These are phyloP conservation scores for Nicotiana benthamiana DNA, from an alignment of 257 asterid genomes.

Conservation along the genomic window DNA sequence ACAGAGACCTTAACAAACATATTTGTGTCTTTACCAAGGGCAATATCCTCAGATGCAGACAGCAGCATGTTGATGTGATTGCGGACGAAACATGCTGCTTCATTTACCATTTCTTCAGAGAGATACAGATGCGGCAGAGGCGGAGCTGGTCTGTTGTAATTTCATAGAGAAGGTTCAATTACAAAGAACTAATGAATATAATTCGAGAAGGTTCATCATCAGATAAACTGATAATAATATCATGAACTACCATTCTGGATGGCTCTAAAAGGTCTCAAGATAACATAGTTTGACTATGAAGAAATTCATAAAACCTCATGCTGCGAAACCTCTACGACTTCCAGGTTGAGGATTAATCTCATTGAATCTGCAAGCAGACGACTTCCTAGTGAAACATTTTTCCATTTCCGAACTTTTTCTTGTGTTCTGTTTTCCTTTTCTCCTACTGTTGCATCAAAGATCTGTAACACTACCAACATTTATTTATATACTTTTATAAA, in stretches of 20 bases:
- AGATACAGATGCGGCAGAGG: slow-evolving; percentile 68
- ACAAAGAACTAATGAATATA: neutral
- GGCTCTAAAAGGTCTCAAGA: neutral
- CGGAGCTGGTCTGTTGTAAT: slow-evolving; percentile 70
- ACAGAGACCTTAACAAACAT: slow-evolving; percentile 46
- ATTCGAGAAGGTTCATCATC: neutral
- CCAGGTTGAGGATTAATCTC: neutral
- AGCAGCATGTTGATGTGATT: slow-evolving; percentile 42
- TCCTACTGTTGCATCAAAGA: neutral
- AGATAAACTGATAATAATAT: neutral
- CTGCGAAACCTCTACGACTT: neutral
- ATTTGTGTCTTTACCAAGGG: slow-evolving; percentile 58
- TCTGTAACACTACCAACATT: neutral
- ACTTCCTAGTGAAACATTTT: neutral
- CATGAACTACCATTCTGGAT: neutral
- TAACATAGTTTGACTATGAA: neutral
- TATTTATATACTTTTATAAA: neutral
- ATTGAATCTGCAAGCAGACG: neutral
- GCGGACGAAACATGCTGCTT: slow-evolving; percentile 38
- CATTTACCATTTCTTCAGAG: slow-evolving; percentile 56
- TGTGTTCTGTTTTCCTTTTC: neutral
- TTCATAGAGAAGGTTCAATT: neutral
- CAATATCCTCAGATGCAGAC: slow-evolving; percentile 48
- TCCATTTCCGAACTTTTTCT: neutral
- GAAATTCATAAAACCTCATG: neutral